These are phyloP conservation scores for Boletus hoseneyae DNA, from an alignment of 1,284 basidiomycete species.

Conservation along the genomic window DNA sequence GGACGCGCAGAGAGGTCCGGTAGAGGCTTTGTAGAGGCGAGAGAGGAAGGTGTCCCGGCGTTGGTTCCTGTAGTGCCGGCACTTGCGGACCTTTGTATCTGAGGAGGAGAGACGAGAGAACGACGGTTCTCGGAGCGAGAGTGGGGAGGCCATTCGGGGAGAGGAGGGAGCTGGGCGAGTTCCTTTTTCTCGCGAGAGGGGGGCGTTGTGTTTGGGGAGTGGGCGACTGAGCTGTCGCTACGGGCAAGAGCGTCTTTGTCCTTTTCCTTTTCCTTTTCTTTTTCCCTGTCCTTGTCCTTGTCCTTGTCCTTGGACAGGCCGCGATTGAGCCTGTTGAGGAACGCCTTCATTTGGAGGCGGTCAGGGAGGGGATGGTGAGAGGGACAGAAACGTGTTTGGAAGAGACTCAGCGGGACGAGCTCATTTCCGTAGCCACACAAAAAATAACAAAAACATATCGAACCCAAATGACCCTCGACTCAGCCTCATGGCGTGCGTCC, in stretches of 20 bases:
- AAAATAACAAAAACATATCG: not conserved
- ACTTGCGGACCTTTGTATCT: slow-evolving; percentile 31
- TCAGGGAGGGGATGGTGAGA: slow-evolving; percentile 10
- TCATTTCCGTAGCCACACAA: slow-evolving; percentile 22
- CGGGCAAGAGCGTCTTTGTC: slow-evolving; percentile 33
- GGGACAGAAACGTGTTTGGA: slow-evolving; percentile 4
- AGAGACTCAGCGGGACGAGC: slow-evolving; percentile 16
- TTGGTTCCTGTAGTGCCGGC: slow-evolving; percentile 35
- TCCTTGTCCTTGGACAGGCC: slow-evolving; percentile 54
- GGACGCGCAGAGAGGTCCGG: slow-evolving; percentile 58
- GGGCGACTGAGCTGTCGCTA: slow-evolving; percentile 28
- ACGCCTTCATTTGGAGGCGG: slow-evolving; percentile 61
- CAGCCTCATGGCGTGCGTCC: too few species aligned
- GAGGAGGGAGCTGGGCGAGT: slow-evolving; percentile 57
- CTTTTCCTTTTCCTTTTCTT: slow-evolving; percentile 31
- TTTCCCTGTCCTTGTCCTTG: slow-evolving; percentile 35
- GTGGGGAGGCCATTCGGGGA: slow-evolving; percentile 55
- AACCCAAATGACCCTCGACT: too few species aligned
- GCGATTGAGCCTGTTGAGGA: slow-evolving; percentile 70
- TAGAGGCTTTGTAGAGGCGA: slow-evolving; percentile 61
- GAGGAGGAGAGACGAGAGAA: slow-evolving; percentile 23
- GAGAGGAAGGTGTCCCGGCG: slow-evolving; percentile 45
- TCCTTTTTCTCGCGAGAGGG: slow-evolving; percentile 51
- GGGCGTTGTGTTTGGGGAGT: slow-evolving; percentile 24
- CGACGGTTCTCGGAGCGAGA: slow-evolving; percentile 15